Conservation (phyloP, 2,329 filamentous ascomycete species). For the Botryotinia convoluta region DNA sequence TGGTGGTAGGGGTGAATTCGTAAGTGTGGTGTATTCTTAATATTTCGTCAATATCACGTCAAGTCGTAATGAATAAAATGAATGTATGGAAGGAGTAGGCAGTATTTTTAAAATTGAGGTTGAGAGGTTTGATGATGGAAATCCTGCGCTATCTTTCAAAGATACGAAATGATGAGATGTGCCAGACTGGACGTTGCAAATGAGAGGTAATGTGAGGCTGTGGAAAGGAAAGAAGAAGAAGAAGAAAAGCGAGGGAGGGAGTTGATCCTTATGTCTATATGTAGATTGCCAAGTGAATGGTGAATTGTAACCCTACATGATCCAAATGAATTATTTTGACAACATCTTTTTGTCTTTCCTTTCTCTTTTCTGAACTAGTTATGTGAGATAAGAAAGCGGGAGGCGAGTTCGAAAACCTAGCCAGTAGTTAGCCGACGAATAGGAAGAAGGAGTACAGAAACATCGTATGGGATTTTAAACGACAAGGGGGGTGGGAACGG, state of each 20-base stretch:
- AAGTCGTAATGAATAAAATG: conserved; percentile 12
- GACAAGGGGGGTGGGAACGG: neutral
- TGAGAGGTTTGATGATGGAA: neutral
- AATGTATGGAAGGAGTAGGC: conserved; percentile 8
- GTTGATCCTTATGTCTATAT: conserved; percentile 1
- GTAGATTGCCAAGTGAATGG: conserved; percentile 1
- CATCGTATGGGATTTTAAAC: neutral
- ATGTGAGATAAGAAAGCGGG: neutral
- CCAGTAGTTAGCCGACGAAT: neutral
- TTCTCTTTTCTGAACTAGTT: neutral
- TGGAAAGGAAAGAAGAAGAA: conserved; percentile 11
- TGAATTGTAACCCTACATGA: neutral
- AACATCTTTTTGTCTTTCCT: neutral
- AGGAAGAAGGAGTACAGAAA: neutral
- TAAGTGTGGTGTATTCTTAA: neutral
- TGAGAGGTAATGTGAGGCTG: conserved; percentile 16
- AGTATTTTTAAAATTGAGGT: neutral
- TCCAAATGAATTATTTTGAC: neutral
- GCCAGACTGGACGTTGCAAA: conserved; percentile 9
- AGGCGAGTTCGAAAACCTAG: neutral
- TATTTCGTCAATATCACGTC: conserved; percentile 1
- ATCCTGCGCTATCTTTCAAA: conserved; percentile 25
- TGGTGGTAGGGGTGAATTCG: neutral
- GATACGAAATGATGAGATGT: conserved; percentile 18
- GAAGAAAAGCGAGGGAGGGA: conserved; percentile 10